Conservation (phyloP, 2,329 filamentous ascomycete species). For the Arachnomyces sp. region DNA sequence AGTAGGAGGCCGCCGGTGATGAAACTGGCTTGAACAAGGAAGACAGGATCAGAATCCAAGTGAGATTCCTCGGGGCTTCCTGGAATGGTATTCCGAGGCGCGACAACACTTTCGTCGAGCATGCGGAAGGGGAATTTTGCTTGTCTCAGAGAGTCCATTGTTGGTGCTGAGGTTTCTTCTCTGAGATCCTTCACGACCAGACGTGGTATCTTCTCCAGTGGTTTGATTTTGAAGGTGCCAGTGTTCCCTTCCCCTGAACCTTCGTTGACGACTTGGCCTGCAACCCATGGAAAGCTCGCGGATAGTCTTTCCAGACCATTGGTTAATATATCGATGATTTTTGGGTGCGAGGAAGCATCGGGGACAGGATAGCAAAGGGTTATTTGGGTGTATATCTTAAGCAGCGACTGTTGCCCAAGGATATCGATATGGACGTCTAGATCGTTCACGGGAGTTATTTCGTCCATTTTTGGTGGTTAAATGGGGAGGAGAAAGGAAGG, state of each 20-base stretch:
- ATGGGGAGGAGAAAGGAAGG: too few species aligned
- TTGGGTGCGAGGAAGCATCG: conserved; percentile 14
- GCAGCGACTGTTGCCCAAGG: conserved; percentile 35
- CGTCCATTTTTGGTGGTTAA: too few species aligned
- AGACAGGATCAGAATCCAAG: conserved; percentile 30
- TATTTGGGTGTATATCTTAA: conserved; percentile 43
- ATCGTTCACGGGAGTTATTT: too few species aligned
- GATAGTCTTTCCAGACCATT: conserved; percentile 34
- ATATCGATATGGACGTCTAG: conserved; percentile 26
- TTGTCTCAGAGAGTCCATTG: conserved; percentile 30
- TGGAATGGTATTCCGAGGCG: conserved; percentile 36
- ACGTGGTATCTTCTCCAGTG: conserved; percentile 22
- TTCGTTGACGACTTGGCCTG: conserved; percentile 38
- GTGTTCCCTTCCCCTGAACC: conserved; percentile 18
- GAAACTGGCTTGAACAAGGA: conserved; percentile 43
- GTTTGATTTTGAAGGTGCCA: conserved; percentile 35
- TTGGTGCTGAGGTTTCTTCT: conserved; percentile 26
- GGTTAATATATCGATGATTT: conserved; percentile 25
- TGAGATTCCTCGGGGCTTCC: conserved; percentile 14
- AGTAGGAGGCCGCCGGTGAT: conserved; percentile 45
- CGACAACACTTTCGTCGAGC: conserved; percentile 41
- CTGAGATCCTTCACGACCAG: conserved; percentile 41
- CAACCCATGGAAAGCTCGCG: conserved; percentile 40
- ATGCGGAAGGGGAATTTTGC: conserved; percentile 41
- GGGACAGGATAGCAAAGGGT: conserved; percentile 32